Conservation (phyloP, 2,329 filamentous ascomycete species). For the Ampelomyces quisqualis region DNA sequence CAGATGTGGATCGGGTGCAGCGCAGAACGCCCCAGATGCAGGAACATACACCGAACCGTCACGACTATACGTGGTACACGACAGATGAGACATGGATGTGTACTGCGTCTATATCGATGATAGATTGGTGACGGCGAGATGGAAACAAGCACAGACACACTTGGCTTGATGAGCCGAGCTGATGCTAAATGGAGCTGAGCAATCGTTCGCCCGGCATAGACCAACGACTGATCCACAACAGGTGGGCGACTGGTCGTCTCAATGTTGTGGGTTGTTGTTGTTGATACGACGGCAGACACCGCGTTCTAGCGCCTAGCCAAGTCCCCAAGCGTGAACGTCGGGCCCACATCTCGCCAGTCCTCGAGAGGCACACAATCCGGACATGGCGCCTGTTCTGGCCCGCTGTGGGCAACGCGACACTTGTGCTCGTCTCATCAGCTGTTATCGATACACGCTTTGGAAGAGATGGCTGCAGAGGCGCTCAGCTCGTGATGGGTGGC, state of each 20-base stretch:
- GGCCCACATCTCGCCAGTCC: background rate
- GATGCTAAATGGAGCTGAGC: too few species aligned
- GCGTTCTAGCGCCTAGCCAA: background rate
- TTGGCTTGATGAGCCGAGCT: too few species aligned
- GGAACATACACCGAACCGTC: too few species aligned
- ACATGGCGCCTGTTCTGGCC: background rate
- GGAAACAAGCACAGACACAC: too few species aligned
- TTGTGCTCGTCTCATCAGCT: constrained; percentile 5
- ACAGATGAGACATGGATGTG: too few species aligned
- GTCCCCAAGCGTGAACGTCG: constrained; percentile 4
- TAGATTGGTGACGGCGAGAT: too few species aligned
- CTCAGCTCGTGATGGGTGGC: constrained; percentile 18
- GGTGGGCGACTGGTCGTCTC: background rate
- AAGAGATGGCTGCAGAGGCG: constrained; percentile 13
- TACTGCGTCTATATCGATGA: too few species aligned
- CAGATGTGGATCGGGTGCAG: too few species aligned
- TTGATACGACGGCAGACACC: background rate
- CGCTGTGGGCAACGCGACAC: constrained; percentile 4
- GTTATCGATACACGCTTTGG: constrained; percentile 24
- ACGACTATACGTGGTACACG: too few species aligned
- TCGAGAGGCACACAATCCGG: background rate
- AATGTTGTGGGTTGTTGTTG: background rate
- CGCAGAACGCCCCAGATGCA: too few species aligned
- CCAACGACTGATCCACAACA: background rate
- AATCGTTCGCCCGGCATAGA: too few species aligned